Evolutionary conservation across 2,329 filamentous ascomycete species (phyloP), one percentile per base, ranked within the genome.

Genomic region (Neocucurbitaria cava): DNA sequence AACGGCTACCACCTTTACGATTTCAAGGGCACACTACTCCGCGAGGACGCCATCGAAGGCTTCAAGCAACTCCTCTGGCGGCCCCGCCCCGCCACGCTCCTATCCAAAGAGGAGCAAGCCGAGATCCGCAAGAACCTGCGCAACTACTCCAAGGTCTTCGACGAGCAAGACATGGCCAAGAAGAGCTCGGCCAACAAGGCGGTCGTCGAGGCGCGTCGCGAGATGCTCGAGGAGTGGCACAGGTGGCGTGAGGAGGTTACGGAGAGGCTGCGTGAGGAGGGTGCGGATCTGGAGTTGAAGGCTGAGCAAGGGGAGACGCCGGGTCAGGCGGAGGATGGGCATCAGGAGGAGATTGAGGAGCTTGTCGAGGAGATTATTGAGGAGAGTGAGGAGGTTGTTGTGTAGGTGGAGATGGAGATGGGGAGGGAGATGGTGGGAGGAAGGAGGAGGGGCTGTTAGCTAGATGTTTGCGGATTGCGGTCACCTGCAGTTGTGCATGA

Each of bases 1-100:
- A 99, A 98, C 76, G 95, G 95, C 61, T 99, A 96, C 83, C 94
- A 98, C 77, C 82, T 99, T 58, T 98, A 97, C 85, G 93, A 96
- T 76, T 99, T 99, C 86, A 90, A 88, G 76, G 96, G 95, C 62
- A 89, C 90, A 68, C 85, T 89, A 49, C 87, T 99, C 49, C 89
- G 92, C 54, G 96, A 99, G 79, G 91, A 97, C 78, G 89, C 88
- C 46, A 85, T 96, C 54, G 95, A 99, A 65, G 96, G 96, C 79
- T 98, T 99, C 86, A 97, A 97, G 86, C 95, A 99, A 78, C 91
- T 93, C 80, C 79, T 91, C 60, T 99, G 95, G 95, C 90, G 95
- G 40, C 95, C 95, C 18, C 90, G 95, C 39, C 95, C 95, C 18
- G 77, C 91, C 7, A 95, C 91, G n/a, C 87, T 99, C 59, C 89